phyloP scores from a whole-genome alignment of 225 moss, liverwort and hornwort genomes.

The Physcomitrellopsis africana region DNA sequence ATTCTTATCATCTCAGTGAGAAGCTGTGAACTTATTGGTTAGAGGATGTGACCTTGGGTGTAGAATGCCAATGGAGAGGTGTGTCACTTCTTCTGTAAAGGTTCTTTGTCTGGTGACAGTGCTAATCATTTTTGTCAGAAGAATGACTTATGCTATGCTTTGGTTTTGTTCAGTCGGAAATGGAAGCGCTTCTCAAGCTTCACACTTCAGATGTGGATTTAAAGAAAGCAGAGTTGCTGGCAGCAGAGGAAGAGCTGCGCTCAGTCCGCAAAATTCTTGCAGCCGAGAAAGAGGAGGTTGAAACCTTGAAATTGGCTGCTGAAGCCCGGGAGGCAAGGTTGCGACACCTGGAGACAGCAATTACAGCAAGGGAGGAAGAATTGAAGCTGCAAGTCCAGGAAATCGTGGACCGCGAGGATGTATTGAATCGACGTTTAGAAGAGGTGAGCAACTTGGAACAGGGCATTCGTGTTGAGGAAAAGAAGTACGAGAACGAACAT shows the following conservation, averaged over 20 bases:
- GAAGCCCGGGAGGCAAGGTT: slow-evolving; percentile 51
- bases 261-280: slow-evolving; percentile 48
- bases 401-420: slow-evolving; percentile 41
- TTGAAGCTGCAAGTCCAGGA: slow-evolving; percentile 48
- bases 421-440: slow-evolving; percentile 47
- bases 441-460: slow-evolving; percentile 55
- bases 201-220: slow-evolving; percentile 60
- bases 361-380: slow-evolving; percentile 49
- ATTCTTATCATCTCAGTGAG: not conserved
- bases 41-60: not conserved
- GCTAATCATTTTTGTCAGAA: too few relatives aligned
- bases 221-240: slow-evolving; percentile 56
- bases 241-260: slow-evolving; percentile 58
- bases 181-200: slow-evolving; percentile 59
- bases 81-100: not conserved
- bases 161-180: slow-evolving; percentile 50
- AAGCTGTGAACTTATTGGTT: not conserved
- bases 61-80: not conserved
- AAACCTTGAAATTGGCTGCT: slow-evolving; percentile 34
- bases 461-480: slow-evolving; percentile 58
- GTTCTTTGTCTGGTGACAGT: too few relatives aligned
- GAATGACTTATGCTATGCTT: slow-evolving; percentile 19
- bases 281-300: slow-evolving; percentile 62
- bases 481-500: slow-evolving; percentile 55
- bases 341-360: slow-evolving; percentile 49